Evolutionary conservation across 2,329 filamentous ascomycete species (phyloP).

Genomic region (Ophiognomonia clavigignenti-juglandacearum): DNA sequence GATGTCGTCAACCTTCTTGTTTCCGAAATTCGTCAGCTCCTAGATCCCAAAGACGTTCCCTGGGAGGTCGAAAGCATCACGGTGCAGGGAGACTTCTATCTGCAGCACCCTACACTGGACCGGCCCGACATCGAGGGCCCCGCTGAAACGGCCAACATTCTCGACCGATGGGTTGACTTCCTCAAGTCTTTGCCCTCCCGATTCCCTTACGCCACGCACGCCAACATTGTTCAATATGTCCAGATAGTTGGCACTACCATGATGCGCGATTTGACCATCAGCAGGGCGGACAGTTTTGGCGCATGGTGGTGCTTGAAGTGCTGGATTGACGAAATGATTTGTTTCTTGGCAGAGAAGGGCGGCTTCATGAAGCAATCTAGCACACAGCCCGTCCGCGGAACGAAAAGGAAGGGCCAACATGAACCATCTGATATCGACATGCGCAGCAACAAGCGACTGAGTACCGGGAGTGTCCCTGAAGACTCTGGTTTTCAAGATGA

Average conservation of each 20-base stretch:
- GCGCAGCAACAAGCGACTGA: conserved; percentile 30
- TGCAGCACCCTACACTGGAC: conserved; percentile 40
- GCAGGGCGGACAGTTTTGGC: conserved; percentile 75
- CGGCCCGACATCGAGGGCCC: conserved; percentile 31
- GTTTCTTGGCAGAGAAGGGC: conserved; percentile 84
- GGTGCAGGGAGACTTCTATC: conserved; percentile 52
- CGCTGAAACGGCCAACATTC: conserved; percentile 55
- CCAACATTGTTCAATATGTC: conserved; percentile 72
- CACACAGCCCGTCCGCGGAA: conserved; percentile 26
- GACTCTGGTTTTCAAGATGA: conserved; percentile 22
- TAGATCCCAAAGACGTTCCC: conserved; percentile 63
- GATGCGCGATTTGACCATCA: conserved; percentile 75
- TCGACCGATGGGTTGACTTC: conserved; percentile 76
- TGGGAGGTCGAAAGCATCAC: conserved; percentile 61
- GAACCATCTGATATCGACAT: conserved; percentile 1
- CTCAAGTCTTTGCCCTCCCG: conserved; percentile 62
- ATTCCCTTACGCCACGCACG: conserved; percentile 69
- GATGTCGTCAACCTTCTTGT: conserved; percentile 60
- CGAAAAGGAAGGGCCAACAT: conserved; percentile 9
- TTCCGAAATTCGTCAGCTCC: conserved; percentile 62
- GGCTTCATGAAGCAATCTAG: conserved; percentile 70
- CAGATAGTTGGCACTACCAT: conserved; percentile 71
- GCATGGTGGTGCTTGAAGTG: conserved; percentile 95
- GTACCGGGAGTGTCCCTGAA: conserved; percentile 35
- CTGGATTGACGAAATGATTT: conserved; percentile 91